phyloP scores from a whole-genome alignment of 1,139 yeast genomes.

The Diutina scorzettiae region DNA sequence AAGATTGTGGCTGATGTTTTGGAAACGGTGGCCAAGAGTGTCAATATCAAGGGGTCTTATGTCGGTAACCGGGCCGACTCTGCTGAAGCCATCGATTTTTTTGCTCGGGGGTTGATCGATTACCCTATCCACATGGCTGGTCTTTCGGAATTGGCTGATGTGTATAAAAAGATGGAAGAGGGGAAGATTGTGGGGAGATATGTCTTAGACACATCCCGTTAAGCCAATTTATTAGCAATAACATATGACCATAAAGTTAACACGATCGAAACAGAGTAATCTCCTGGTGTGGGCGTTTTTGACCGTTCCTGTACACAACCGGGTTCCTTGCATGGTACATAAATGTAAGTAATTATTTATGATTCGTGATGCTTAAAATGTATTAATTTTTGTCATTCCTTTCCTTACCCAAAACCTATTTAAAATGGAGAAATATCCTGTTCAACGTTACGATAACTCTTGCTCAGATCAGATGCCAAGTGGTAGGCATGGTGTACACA shows the following conservation, averaged over 20 bases:
- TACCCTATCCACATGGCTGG: constrained; percentile 12
- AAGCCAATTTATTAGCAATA: no score
- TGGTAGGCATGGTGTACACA: constrained; percentile 24
- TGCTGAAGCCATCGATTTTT: constrained; percentile 12
- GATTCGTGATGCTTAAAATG: no score
- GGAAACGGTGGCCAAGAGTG: constrained; percentile 10
- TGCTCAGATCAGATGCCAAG: constrained; percentile 18
- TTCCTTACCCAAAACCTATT: constrained; percentile 2
- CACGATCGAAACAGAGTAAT: no score
- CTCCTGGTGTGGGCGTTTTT: no score
- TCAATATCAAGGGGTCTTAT: constrained; percentile 10
- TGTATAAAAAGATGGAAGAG: constrained; percentile 11
- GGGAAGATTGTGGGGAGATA: constrained; percentile 12
- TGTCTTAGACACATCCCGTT: constrained; percentile 11
- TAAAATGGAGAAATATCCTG: constrained; percentile 27
- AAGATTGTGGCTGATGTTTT: constrained; percentile 10
- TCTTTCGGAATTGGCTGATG: constrained; percentile 11
- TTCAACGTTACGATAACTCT: constrained; percentile 24
- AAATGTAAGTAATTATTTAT: no score
- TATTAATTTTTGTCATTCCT: no score
- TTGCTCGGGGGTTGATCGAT: constrained; percentile 11
- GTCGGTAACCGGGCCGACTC: constrained; percentile 13
- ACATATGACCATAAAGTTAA: no score
- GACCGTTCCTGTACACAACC: no score
- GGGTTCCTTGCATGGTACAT: no score